These are phyloP conservation scores for Colletotrichum abscissum DNA, from an alignment of 2,329 filamentous ascomycete species.

Conservation along the genomic window DNA sequence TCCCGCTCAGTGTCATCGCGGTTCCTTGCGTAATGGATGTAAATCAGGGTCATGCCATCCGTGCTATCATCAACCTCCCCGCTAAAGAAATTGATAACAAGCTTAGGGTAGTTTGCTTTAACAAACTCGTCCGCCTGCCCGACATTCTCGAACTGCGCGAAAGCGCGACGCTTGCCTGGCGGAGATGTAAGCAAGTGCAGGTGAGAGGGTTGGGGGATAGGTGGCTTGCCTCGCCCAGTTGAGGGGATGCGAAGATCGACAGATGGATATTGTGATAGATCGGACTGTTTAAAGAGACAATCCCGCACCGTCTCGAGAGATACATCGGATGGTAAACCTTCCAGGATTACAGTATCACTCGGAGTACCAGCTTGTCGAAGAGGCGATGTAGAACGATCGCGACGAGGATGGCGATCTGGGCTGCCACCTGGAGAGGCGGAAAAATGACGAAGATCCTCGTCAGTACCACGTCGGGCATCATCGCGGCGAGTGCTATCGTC, in stretches of 20 bases:
- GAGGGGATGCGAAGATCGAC: constrained; percentile 53
- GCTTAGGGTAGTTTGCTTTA: constrained; percentile 54
- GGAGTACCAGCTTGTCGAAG: constrained; percentile 53
- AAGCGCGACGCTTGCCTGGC: constrained; percentile 52
- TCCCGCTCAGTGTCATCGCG: constrained; percentile 47
- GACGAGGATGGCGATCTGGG: constrained; percentile 33
- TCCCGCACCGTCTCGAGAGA: constrained; percentile 63
- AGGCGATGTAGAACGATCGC: constrained; percentile 39
- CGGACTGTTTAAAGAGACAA: constrained; percentile 46
- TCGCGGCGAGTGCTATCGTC: constrained; percentile 34
- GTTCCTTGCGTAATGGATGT: constrained; percentile 54
- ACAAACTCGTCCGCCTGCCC: constrained; percentile 55
- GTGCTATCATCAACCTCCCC: constrained; percentile 51
- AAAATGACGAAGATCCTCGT: constrained; percentile 35
- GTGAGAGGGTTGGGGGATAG: no score
- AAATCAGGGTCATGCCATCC: constrained; percentile 50
- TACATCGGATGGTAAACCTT: constrained; percentile 62
- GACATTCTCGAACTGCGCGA: constrained; percentile 54
- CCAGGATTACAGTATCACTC: constrained; percentile 65
- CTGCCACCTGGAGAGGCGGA: constrained; percentile 32
- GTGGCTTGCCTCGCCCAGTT: constrained; percentile 21
- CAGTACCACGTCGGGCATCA: constrained; percentile 32
- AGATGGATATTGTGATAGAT: constrained; percentile 48
- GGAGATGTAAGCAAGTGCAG: background rate
- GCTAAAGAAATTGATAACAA: constrained; percentile 47